Conservation (phyloP, 2,329 filamentous ascomycete species). For the Ophiostoma ulmi region DNA sequence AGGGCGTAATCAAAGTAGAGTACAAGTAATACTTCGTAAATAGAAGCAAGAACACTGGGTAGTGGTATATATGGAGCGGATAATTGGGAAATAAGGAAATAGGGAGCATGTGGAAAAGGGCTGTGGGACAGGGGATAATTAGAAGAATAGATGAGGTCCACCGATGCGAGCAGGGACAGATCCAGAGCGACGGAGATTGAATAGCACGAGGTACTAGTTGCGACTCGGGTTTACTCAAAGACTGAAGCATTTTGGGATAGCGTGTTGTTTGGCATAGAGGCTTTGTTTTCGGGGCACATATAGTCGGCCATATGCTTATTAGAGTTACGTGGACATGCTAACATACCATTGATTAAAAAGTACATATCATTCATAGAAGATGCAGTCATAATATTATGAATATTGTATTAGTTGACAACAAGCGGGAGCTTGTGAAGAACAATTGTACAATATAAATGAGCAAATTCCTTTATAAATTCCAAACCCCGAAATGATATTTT, state of each 20-base stretch:
- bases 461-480: no score
- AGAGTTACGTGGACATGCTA: neutral
- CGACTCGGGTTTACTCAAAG: no score
- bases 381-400: no score
- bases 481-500: no score
- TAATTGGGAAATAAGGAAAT: neutral
- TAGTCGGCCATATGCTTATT: neutral
- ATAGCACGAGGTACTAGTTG: no score
- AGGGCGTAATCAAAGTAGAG: conserved; percentile 15
- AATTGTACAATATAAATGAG: no score
- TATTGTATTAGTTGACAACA: no score
- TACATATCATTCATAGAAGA: no score
- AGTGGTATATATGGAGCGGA: neutral
- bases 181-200: neutral
- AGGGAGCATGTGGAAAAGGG: neutral
- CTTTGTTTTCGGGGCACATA: neutral
- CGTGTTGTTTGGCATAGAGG: neutral
- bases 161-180: neutral
- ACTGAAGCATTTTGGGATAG: neutral
- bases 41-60: neutral
- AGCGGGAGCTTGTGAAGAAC: no score
- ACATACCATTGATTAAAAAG: no score
- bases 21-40: neutral
- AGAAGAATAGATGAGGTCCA: neutral
- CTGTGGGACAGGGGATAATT: neutral